Conservation (phyloP, 768 basidiomycete genomes). For the Agrocybe pediades region DNA sequence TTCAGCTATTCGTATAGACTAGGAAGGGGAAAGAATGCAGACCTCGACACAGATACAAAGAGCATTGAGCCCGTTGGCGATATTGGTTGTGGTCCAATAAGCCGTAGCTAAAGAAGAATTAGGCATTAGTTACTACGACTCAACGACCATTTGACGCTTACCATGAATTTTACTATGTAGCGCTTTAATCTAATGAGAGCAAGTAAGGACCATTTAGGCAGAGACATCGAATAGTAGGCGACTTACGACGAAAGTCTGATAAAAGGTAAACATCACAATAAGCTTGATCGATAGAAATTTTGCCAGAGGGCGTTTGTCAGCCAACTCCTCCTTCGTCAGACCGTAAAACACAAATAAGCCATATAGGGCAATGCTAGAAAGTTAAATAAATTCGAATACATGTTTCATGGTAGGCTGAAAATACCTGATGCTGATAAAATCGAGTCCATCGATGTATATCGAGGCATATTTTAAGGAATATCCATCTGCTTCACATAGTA, state of each 20-base stretch:
- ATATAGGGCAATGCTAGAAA: conserved; percentile 76
- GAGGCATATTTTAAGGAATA: conserved; percentile 64
- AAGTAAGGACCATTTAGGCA: background rate
- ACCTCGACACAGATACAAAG: conserved; percentile 86
- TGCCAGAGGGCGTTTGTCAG: conserved; percentile 71
- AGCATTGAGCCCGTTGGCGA: conserved; percentile 77
- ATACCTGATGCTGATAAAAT: conserved; percentile 83
- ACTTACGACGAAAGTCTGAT: conserved; percentile 76
- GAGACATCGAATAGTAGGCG: background rate
- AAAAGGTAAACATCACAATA: conserved; percentile 88
- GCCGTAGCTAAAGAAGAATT: conserved; percentile 50
- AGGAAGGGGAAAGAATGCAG: conserved; percentile 2
- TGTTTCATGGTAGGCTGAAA: conserved; percentile 5
- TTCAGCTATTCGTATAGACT: conserved; percentile 3
- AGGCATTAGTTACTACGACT: background rate
- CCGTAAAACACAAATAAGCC: conserved; percentile 85
- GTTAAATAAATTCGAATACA: background rate
- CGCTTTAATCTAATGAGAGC: conserved; percentile 2
- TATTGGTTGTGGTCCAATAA: conserved; percentile 84
- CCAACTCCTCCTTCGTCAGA: conserved; percentile 79
- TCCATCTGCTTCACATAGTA: conserved; percentile 69
- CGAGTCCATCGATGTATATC: conserved; percentile 71
- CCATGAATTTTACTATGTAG: conserved; percentile 3
- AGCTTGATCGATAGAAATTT: conserved; percentile 90
- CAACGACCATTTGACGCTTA: background rate